These are phyloP conservation scores for Luzula sylvatica DNA, from an alignment of 176 grass and related monocot species.

Conservation along the genomic window DNA sequence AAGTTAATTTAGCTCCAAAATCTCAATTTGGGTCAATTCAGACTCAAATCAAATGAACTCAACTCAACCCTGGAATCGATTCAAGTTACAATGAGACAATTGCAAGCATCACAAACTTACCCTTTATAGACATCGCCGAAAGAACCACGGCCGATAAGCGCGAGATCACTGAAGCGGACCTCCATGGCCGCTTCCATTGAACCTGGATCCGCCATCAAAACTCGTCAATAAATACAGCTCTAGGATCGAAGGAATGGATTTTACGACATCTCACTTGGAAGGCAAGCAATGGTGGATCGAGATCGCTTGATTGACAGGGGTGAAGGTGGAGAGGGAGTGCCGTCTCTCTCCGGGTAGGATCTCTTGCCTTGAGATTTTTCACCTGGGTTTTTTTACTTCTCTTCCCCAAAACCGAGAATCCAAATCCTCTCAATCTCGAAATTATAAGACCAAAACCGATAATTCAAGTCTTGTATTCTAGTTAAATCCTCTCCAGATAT, in stretches of 20 bases:
- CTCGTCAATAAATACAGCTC: background rate
- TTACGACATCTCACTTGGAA: constrained; percentile 13
- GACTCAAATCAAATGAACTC: constrained; percentile 1
- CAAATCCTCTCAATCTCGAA: too few relatives aligned
- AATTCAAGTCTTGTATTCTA: too few relatives aligned
- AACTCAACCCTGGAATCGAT: constrained; percentile 1
- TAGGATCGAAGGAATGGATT: background rate
- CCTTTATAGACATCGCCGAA: constrained; percentile 97
- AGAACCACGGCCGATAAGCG: constrained; percentile 75
- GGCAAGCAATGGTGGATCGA: constrained; percentile 12
- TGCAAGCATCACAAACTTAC: constrained; percentile 21
- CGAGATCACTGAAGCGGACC: constrained; percentile 62
- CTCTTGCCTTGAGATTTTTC: background rate
- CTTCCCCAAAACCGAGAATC: too few relatives aligned
- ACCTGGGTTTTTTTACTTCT: too few relatives aligned
- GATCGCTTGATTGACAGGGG: background rate
- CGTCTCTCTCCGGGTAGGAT: background rate
- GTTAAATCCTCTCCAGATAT: too few relatives aligned
- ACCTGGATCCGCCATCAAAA: constrained; percentile 45
- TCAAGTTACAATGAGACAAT: background rate
- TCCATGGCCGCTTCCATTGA: constrained; percentile 67
- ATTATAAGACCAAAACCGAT: too few relatives aligned
- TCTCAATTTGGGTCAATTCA: background rate
- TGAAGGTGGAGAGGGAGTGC: constrained; percentile 12
- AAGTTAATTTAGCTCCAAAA: constrained; percentile 1